Percentiles rank a stretch among this genome's conserved stretches.
These are phyloP conservation scores for Chaetomium olivaceum DNA, from an alignment of 2,329 filamentous ascomycete genomes.

Conservation along the genomic window DNA sequence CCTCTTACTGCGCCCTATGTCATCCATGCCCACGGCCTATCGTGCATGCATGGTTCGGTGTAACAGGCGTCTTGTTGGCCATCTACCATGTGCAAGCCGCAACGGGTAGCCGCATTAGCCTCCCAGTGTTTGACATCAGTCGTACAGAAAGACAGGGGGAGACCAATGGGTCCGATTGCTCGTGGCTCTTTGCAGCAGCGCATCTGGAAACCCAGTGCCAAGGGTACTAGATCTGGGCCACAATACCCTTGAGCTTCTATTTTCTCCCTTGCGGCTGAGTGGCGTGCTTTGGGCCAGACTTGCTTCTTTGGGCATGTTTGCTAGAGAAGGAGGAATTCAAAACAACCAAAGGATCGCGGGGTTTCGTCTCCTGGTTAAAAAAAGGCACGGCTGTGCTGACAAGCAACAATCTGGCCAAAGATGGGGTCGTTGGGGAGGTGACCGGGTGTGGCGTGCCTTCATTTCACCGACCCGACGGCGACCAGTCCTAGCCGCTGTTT, in stretches of 20 bases:
- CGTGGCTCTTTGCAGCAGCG: slow-evolving; percentile 14
- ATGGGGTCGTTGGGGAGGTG: background rate
- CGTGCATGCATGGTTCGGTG: slow-evolving; percentile 17
- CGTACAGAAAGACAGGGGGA: slow-evolving; percentile 24
- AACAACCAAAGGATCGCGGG: slow-evolving; percentile 3
- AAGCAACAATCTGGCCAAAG: slow-evolving; percentile 6
- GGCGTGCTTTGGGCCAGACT: slow-evolving; percentile 5
- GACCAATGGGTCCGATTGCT: slow-evolving; percentile 8
- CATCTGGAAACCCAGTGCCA: slow-evolving; percentile 11
- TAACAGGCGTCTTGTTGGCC: slow-evolving; percentile 19
- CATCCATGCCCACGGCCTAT: slow-evolving; percentile 13
- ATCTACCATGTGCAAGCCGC: slow-evolving; percentile 25
- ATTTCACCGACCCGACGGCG: background rate
- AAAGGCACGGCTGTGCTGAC: slow-evolving; percentile 13
- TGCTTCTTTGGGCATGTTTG: slow-evolving; percentile 20
- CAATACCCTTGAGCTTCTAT: slow-evolving; percentile 11
- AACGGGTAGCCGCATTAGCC: slow-evolving; percentile 34
- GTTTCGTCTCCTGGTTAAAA: slow-evolving; percentile 5
- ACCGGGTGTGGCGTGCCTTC: background rate
- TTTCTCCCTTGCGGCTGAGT: slow-evolving; percentile 22
- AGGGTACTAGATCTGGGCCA: slow-evolving; percentile 6
- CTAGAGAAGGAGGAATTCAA: slow-evolving; percentile 12
- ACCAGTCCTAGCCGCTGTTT: background rate
- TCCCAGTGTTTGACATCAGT: slow-evolving; percentile 37
- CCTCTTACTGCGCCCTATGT: background rate